These are phyloP conservation scores for Tricholoma sp. DNA, from an alignment of 768 basidiomycete genomes.

Conservation along the genomic window DNA sequence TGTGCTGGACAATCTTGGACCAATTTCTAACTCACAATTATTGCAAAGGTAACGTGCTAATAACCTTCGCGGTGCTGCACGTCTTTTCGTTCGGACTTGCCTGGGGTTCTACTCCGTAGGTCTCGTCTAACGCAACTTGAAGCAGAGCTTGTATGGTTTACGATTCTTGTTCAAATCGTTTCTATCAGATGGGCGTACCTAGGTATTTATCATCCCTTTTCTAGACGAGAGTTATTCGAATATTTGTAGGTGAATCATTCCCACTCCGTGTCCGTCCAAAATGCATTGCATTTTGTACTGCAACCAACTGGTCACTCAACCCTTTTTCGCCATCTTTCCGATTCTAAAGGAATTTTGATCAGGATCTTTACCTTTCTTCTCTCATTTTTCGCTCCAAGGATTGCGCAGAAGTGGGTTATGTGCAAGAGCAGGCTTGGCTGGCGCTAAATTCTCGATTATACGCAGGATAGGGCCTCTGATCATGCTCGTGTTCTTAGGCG, in stretches of 20 bases:
- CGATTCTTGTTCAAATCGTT: background rate
- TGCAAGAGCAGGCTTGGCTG: background rate
- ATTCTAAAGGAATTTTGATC: slow-evolving; percentile 30
- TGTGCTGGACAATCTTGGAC: slow-evolving; percentile 7
- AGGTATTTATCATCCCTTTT: slow-evolving; percentile 18
- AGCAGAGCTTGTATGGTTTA: background rate
- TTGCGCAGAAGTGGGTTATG: slow-evolving; percentile 44
- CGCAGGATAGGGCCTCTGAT: slow-evolving; percentile 68
- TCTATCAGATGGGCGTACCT: slow-evolving; percentile 58
- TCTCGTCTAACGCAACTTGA: background rate
- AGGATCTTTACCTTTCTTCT: slow-evolving; percentile 78
- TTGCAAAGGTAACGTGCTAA: slow-evolving; percentile 50
- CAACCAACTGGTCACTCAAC: slow-evolving; percentile 31
- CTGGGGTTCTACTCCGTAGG: slow-evolving; percentile 69
- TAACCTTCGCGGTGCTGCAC: slow-evolving; percentile 73
- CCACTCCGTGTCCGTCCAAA: slow-evolving; percentile 77
- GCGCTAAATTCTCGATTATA: background rate
- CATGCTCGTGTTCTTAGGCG: slow-evolving; percentile 70
- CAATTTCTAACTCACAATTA: background rate
- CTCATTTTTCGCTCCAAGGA: slow-evolving; percentile 67
- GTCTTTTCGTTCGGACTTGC: slow-evolving; percentile 68
- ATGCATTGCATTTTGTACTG: slow-evolving; percentile 67
- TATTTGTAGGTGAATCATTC: slow-evolving; percentile 56
- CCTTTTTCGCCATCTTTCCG: background rate
- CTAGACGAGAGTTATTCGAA: background rate